Evolutionary conservation across 257 asterid genomes (phyloP), one percentile per base, ranked within the genome.

Genomic region (Cordia subcordata): DNA sequence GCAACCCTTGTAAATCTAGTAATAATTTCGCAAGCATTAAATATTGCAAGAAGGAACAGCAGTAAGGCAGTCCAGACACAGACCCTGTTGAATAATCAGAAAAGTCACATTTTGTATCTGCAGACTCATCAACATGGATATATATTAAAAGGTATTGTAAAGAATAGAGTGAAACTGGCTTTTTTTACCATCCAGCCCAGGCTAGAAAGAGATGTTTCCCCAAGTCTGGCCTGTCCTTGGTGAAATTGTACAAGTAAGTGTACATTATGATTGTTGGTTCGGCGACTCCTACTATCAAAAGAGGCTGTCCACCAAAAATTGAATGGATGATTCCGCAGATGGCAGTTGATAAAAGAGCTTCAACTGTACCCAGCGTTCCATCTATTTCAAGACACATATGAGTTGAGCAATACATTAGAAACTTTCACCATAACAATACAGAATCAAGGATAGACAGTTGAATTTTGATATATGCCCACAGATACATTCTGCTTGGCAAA

Each of bases 251-350:
- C 70, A 90, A 71, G 72, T 90, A 87, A 38, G 88, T 70, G 59
- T 90, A 90, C 98, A 90, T 90, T 47, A 90, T 87, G 62, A 90
- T 88, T 23, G 98, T 90, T 1, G 98, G 98, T 58, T 90, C 98
- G 49, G 98, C 98, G 72, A 90, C 96, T 65, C 98, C 98, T 64
- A 90, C 69, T 56, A 90, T 83, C 81, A 90, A 64, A n/a, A 90
- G 76, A 38, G 98, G 98, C 54, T 90, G 96, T 56, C 98, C 98
- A 42, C 98, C 96, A 1, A 87, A 77, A 45, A 87, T 74, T 3
- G 98, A 61, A 63, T 90, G 98, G 54, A 90, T 85, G 61, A 90
- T 37, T 32, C 98, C 98, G 73, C 96, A 85, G 4, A 90, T 66
- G 51, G 95, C 95, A 6, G 98, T 90, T 42, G 98, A 90, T 63